These are phyloP conservation scores for Lentinula guzmanii DNA, from an alignment of 768 basidiomycete genomes.

Conservation along the genomic window DNA sequence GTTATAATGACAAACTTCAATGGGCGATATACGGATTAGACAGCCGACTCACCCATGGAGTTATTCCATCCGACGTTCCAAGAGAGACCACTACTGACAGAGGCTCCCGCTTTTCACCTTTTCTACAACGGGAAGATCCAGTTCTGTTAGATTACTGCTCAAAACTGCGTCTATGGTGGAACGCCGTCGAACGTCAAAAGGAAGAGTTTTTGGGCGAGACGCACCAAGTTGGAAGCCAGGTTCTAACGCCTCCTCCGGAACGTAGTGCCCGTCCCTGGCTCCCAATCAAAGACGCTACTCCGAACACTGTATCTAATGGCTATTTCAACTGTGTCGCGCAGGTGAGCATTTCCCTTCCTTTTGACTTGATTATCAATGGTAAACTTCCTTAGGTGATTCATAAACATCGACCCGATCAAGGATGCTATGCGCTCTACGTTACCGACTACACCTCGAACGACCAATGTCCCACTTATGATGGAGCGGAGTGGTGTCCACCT, in stretches of 20 bases:
- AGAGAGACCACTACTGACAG: not conserved
- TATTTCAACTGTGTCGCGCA: constrained; percentile 64
- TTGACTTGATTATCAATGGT: not conserved
- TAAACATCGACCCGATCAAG: constrained; percentile 27
- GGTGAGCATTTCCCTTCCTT: constrained; percentile 25
- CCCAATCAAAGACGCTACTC: constrained; percentile 45
- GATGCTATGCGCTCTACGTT: constrained; percentile 46
- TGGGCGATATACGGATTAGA: constrained; percentile 52
- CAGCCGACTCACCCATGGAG: constrained; percentile 29
- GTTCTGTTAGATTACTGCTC: constrained; percentile 38
- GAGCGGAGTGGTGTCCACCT: constrained; percentile 39
- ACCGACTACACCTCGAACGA: constrained; percentile 59
- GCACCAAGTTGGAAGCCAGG: constrained; percentile 1
- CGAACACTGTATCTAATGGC: constrained; percentile 34
- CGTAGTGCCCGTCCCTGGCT: constrained; percentile 30
- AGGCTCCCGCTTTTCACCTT: constrained; percentile 39
- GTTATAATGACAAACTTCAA: constrained; percentile 38
- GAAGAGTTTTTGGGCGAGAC: constrained; percentile 5
- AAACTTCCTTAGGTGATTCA: constrained; percentile 38
- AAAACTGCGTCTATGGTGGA: constrained; percentile 47
- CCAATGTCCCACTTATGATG: constrained; percentile 19
- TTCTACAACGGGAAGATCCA: constrained; percentile 21
- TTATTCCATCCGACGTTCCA: constrained; percentile 20
- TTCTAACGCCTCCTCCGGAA: constrained; percentile 1
- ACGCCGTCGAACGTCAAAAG: constrained; percentile 20